Evolutionary conservation across 805 yeast genomes (phyloP).

Genomic region (Cyberlindnera mycetangii): DNA sequence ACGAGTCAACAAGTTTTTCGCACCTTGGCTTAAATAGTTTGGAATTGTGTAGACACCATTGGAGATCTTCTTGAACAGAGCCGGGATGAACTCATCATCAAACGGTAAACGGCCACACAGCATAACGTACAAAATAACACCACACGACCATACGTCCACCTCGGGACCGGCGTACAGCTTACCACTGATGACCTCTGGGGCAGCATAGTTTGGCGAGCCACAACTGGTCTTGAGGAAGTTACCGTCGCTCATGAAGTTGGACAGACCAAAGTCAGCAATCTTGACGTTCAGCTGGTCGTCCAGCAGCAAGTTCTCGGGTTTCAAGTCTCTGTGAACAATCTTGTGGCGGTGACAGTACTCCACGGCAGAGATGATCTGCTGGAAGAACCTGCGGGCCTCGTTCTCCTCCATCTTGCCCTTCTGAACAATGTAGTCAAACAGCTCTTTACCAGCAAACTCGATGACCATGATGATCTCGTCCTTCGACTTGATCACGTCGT

Average conservation of each 20-base stretch:
- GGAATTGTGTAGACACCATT: slow-evolving; percentile 93
- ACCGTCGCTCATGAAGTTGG: slow-evolving; percentile 97
- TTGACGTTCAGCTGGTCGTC: slow-evolving; percentile 91
- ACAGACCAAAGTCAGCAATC: slow-evolving; percentile 93
- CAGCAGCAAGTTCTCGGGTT: slow-evolving; percentile 87
- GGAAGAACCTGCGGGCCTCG: slow-evolving; percentile 91
- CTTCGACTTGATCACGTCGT: slow-evolving; percentile 91
- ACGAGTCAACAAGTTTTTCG: slow-evolving; percentile 74
- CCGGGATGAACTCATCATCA: slow-evolving; percentile 95
- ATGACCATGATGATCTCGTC: slow-evolving; percentile 97
- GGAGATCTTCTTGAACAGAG: slow-evolving; percentile 85
- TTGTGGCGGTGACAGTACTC: slow-evolving; percentile 96
- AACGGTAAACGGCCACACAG: slow-evolving; percentile 93
- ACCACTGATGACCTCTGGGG: slow-evolving; percentile 95
- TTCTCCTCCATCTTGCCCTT: slow-evolving; percentile 89
- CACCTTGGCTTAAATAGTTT: slow-evolving; percentile 79
- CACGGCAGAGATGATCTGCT: slow-evolving; percentile 94
- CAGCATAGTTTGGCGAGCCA: slow-evolving; percentile 97
- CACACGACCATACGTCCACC: slow-evolving; percentile 97
- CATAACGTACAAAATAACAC: slow-evolving; percentile 94
- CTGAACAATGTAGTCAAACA: slow-evolving; percentile 93
- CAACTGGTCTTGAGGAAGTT: slow-evolving; percentile 92
- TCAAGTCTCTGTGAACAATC: slow-evolving; percentile 93
- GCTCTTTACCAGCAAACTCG: slow-evolving; percentile 94
- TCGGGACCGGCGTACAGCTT: slow-evolving; percentile 97